Conservation (phyloP, 75 land plant species). For the Pinus albicaulis region DNA sequence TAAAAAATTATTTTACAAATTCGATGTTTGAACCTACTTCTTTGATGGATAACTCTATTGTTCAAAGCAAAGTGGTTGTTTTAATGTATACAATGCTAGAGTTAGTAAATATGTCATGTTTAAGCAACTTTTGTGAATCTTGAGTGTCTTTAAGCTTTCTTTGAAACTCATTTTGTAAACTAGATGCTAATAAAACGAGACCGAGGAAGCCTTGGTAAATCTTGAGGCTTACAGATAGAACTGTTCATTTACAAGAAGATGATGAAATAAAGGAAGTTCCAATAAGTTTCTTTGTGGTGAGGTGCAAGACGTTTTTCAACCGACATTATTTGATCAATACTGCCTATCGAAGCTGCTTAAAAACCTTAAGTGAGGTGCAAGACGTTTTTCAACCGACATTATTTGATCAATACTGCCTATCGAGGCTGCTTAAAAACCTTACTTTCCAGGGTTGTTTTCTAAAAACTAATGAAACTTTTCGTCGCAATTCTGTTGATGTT, state of each 20-base stretch:
- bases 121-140: no score
- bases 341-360: neutral
- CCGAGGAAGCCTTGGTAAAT: conserved; percentile 1
- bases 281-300: neutral
- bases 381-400: neutral
- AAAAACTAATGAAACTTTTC: neutral
- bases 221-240: conserved; percentile 6
- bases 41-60: no score
- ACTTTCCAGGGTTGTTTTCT: conserved; percentile 10
- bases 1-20: no score
- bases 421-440: conserved; percentile 1
- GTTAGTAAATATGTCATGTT: no score
- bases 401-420: neutral
- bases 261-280: neutral
- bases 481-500: neutral
- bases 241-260: neutral
- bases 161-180: no score
- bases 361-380: conserved; percentile 12
- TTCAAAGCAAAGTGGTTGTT: no score
- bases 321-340: neutral
- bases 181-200: no score
- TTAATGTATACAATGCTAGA: no score
- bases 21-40: no score
- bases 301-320: conserved; percentile 5
- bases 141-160: no score